Evolutionary conservation across 1,284 basidiomycete species (phyloP), one percentile per base, ranked within the genome.

Genomic region (Trichosporon coremiiforme): DNA sequence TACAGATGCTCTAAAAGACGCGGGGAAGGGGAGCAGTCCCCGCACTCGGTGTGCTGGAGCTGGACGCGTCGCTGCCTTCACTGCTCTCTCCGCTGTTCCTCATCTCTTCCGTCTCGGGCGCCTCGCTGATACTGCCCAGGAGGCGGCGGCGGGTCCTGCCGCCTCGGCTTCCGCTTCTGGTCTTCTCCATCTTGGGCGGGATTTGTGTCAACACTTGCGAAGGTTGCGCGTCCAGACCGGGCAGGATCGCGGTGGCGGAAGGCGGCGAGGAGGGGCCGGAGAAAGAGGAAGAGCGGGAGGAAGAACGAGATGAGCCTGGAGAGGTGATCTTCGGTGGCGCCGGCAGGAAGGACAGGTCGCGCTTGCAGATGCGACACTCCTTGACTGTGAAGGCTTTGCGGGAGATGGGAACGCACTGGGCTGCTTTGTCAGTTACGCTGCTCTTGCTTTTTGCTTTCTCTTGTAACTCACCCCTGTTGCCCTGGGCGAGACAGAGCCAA

Each of bases 301-400:
- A 53, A 8, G 50, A 53, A 20, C 50, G 50, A 20, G 50, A 25
- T 6, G 50, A 53, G 20, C 6, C 5, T 7, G 50, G 22, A 17
- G 50, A 53, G 20, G 50, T 12, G 2, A 20, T 12, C 50, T 53
- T 53, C 2, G 50, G 20, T 6, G 50, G 50, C 8, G 50, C n/a
- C 17, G 57, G 57, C 57, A 62, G 57, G 57, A 62, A 62, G 29
- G 57, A 62, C 29, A 62, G 57, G 57, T 62, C 57, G 29, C 57
- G 57, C 57, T 33, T n/a, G 57, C 57, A 62, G 31, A 33, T 31
- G 57, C 57, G 57, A 31, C 57, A 62, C 57, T 62, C 57, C 31
- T 62, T 62, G 57, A 62, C 57, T 10, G 57, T 62, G 57, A 62
- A 62, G 29, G 57, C 57, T 31, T 62, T 62, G 57, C 57, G 57